Evolutionary conservation across 2,329 filamentous ascomycete genomes (phyloP), one percentile per base, ranked within the genome.

Genomic region (Escovopsis sp.): DNA sequence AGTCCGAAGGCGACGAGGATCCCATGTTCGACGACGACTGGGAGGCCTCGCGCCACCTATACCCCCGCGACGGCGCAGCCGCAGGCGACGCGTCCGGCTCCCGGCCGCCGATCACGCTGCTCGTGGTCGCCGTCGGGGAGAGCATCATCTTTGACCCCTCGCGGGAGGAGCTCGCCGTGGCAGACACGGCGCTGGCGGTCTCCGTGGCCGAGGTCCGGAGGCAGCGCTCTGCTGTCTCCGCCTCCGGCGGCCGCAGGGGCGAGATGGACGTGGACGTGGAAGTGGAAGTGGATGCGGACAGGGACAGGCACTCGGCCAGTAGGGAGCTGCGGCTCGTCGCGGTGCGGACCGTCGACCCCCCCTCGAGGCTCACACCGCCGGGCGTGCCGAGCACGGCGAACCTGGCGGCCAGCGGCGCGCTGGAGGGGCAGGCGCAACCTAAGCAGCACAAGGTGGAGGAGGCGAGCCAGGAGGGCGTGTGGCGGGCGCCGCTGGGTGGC

Each of bases 11-110:
- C 45, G 89, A 96, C 63, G 91, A 98, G 65, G 91, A 98, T 53
- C 91, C 91, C 11, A 80, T 95, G 58, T 98, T 98, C 63, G 83
- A 95, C 65, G 91, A 98, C 64, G 91, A 98, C 66, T 98, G 91
- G 91, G 85, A 83, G 49, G 83, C 82, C 12, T 80, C 87, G 1
- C 72, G 77, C 15, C 80, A 78, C 44, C 67, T 98, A 28, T 98
- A 93, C 64, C 73, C 79, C 1, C 72, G 70, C 45, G 57, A 61
- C 12, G 54, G 52, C 32, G 54, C 51, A 4, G 48, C 53, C 19
- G 51, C 57, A 15, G 28, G 28, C 6, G 28, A 32, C 28, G 8
- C 11, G 8, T 3, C 28, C 28, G 53, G 54, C 0, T 58, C 67
- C 10, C 75, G 80, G 39, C 91, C 91, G 4, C 87, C 91, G 0